Evolutionary conservation across 176 grass and related monocot species (phyloP), one percentile per base, ranked within the genome.

Genomic region (Eragrostis nindensis): DNA sequence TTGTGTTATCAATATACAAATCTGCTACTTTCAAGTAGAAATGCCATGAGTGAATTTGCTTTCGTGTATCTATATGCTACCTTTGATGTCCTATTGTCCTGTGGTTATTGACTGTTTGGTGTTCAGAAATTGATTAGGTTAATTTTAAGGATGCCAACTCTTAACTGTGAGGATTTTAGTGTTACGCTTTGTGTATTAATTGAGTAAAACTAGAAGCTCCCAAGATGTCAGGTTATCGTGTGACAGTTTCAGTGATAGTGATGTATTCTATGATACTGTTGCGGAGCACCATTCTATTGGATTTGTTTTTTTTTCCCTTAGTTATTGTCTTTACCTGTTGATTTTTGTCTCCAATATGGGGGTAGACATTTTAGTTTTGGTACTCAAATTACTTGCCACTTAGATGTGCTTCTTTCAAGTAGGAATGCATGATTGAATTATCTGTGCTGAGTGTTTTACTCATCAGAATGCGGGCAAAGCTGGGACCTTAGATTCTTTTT

Each of bases 11-110:
- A n/a, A n/a, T n/a, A n/a, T n/a, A n/a, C n/a, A n/a, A n/a, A n/a
- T n/a, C n/a, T n/a, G n/a, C n/a, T n/a, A n/a, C n/a, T n/a, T 73
- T 29, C 6, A 47, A 73, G 44, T 41, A 67, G 27, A 77, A 76
- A 60, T 60, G 26, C 26, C 21, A 9, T 26, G 10, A 71, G 5
- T 6, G 22, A 22, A 59, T 79, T 27, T 69, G 17, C 40, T 83
- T 61, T 83, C 27, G 61, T 47, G n/a, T n/a, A n/a, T n/a, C n/a
- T n/a, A n/a, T n/a, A n/a, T n/a, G n/a, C 54, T 22, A 22, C 22
- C 7, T 2, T 7, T 21, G 6, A 59, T 59, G 55, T 59, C n/a
- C 56, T 60, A 8, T n/a, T n/a, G n/a, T n/a, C n/a, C n/a, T n/a
- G n/a, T 18, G 22, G 4, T 86, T 5, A 15, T 30, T 46, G 17